Evolutionary conservation across 2,329 filamentous ascomycete species (phyloP).

Genomic region (Laburnicola sp.): DNA sequence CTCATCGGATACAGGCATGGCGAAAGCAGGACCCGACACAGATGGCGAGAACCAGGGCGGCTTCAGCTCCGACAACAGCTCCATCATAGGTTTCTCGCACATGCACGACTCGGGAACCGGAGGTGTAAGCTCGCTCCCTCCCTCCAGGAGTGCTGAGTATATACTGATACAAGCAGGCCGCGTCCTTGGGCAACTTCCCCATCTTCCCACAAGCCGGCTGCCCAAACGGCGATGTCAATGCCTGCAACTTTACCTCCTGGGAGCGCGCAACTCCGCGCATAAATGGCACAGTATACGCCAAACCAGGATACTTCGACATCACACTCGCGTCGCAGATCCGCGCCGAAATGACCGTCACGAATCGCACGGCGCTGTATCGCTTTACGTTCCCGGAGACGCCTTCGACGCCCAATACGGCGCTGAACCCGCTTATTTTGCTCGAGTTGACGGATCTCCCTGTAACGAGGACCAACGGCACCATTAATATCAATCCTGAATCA

Average conservation of each 20-base stretch:
- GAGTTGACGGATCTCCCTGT: constrained; percentile 67
- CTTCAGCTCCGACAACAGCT: constrained; percentile 56
- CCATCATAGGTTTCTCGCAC: constrained; percentile 60
- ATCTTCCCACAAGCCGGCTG: constrained; percentile 45
- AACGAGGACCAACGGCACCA: constrained; percentile 61
- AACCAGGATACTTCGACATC: constrained; percentile 68
- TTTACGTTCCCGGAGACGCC: constrained; percentile 61
- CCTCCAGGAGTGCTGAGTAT: not conserved
- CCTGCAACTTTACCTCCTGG: constrained; percentile 61
- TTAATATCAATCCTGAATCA: constrained; percentile 58
- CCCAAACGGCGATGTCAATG: constrained; percentile 41
- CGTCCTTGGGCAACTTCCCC: constrained; percentile 47
- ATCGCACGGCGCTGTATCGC: constrained; percentile 67
- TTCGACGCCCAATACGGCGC: constrained; percentile 32
- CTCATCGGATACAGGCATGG: constrained; percentile 28
- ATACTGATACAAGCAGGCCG: constrained; percentile 13
- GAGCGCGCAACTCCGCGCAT: constrained; percentile 55
- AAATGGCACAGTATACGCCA: constrained; percentile 57
- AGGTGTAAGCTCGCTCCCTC: constrained; percentile 22
- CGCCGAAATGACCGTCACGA: constrained; percentile 68
- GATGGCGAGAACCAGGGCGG: constrained; percentile 59
- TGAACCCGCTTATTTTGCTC: constrained; percentile 64
- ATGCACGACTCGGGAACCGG: constrained; percentile 65
- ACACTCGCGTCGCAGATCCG: constrained; percentile 60
- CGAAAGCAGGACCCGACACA: constrained; percentile 52